Conservation (phyloP, 2,329 filamentous ascomycete species). For the Tetracladium maxilliforme region DNA sequence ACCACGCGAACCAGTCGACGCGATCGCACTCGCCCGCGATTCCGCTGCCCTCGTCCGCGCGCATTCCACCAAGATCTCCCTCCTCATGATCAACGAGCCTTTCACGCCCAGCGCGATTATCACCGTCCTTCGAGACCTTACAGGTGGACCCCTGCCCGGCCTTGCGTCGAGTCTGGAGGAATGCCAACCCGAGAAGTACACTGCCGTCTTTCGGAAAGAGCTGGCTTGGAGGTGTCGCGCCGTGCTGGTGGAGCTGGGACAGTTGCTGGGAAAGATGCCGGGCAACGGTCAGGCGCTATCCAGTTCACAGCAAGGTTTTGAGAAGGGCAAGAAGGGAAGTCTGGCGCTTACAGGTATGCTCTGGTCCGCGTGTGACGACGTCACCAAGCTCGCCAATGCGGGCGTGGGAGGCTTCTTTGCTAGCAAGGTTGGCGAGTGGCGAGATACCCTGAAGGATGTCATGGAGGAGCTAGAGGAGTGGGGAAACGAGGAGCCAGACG, state of each 20-base stretch:
- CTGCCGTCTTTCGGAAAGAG: slow-evolving; percentile 46
- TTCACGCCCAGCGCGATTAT: slow-evolving; percentile 67
- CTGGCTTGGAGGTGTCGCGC: slow-evolving; percentile 41
- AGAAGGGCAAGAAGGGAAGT: slow-evolving; percentile 29
- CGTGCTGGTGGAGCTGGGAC: slow-evolving; percentile 46
- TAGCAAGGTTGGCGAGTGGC: slow-evolving; percentile 57
- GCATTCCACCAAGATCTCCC: slow-evolving; percentile 75
- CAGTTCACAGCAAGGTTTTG: slow-evolving; percentile 25
- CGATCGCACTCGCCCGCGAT: slow-evolving; percentile 56
- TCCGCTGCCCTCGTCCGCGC: slow-evolving; percentile 61
- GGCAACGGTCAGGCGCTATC: slow-evolving; percentile 37
- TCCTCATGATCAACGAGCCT: slow-evolving; percentile 74
- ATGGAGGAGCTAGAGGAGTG: slow-evolving; percentile 80
- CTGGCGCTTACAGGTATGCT: slow-evolving; percentile 58
- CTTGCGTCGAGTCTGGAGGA: slow-evolving; percentile 57
- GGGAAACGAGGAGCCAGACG: slow-evolving; percentile 57
- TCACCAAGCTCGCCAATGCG: slow-evolving; percentile 46
- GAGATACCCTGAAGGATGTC: slow-evolving; percentile 66
- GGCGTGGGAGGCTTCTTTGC: slow-evolving; percentile 60
- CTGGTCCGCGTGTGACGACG: slow-evolving; percentile 70
- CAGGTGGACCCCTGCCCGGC: slow-evolving; percentile 57
- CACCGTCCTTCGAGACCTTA: slow-evolving; percentile 58
- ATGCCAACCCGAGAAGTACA: slow-evolving; percentile 46
- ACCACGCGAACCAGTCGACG: slow-evolving; percentile 24
- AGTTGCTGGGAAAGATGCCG: slow-evolving; percentile 45